Evolutionary conservation across 1,284 basidiomycete species (phyloP), one percentile per base, ranked within the genome.

Genomic region (Lentinula novae-zelandiae): DNA sequence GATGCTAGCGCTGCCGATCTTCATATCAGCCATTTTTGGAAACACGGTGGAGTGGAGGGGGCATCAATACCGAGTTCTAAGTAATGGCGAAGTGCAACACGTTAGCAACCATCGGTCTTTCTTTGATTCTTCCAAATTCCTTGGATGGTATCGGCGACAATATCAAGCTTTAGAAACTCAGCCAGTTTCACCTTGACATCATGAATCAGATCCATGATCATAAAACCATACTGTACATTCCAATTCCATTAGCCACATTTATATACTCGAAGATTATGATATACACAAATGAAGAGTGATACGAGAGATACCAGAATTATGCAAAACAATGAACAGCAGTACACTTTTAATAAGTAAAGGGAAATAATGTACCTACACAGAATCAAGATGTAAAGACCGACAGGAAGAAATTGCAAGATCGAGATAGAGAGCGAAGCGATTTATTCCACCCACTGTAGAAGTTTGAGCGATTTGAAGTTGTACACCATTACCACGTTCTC

Each of bases 1-100:
- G 73, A 40, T 86, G 17, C 71, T 95, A 59, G 87, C 95, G 0
- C 76, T 97, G 13, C 95, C 95, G 0, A 92, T 97, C 62, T 98
- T 89, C 85, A 56, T 88, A 3, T 77, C 88, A 62, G 95, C 92
- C 4, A 85, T 97, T 62, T 72, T 87, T 53, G 94, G 95, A 20
- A 82, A 85, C 69, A 83, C 86, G 58, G 92, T 98, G 27, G 78
- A 81, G 1, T 98, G 95, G 95, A 82, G 95, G 69, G 94, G 93
- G 1, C 79, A 73, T 68, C 78, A 68, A 63, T 93, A 93, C 69
- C 75, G 78, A 60, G 78, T 93, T 51, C 72, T 86, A 64, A 72
- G 73, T 39, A 86, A 89, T 67, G 90, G 90, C 38, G 87, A 89
- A 68, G 86, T 83, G 13, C 74, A 69, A 48, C 69, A 68, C 42